A percentile compares a stretch with the other conserved stretches of the same genome.
Conservation (phyloP, 169 alveolate species). For the Plasmodium ovale region DNA sequence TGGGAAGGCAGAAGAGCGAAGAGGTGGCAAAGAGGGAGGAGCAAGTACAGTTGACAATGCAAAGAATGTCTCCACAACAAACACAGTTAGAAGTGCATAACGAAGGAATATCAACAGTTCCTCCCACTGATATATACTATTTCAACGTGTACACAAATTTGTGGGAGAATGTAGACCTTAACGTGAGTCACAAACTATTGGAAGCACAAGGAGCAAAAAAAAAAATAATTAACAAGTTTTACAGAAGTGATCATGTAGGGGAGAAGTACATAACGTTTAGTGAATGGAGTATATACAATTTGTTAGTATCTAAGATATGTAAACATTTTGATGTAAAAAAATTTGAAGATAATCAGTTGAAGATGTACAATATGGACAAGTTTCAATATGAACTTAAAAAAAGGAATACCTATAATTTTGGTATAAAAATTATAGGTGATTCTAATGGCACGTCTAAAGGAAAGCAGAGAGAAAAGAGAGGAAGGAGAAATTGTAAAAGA, state of each 20-base stretch:
- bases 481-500: neutral
- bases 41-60: slow-evolving; percentile 9
- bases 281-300: slow-evolving; percentile 47
- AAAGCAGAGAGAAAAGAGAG: neutral
- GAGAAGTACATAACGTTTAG: slow-evolving; percentile 42
- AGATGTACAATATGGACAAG: slow-evolving; percentile 20
- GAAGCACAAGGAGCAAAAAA: slow-evolving; percentile 21
- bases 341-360: slow-evolving; percentile 41
- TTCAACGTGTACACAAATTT: slow-evolving; percentile 41
- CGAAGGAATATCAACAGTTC: neutral
- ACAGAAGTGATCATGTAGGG: slow-evolving; percentile 34
- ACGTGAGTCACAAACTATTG: slow-evolving; percentile 56
- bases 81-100: too few relatives aligned
- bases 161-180: slow-evolving; percentile 47
- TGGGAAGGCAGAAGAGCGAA: slow-evolving; percentile 25
- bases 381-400: slow-evolving; percentile 31
- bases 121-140: slow-evolving; percentile 42
- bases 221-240: slow-evolving; percentile 37
- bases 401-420: slow-evolving; percentile 41
- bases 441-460: neutral
- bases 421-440: slow-evolving; percentile 67
- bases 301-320: slow-evolving; percentile 60
- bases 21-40: neutral
- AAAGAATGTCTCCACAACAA: too few relatives aligned
- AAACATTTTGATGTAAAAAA: slow-evolving; percentile 48